Evolutionary conservation across 129 eudicot species (phyloP).

Genomic region (Saussurea involucrata): DNA sequence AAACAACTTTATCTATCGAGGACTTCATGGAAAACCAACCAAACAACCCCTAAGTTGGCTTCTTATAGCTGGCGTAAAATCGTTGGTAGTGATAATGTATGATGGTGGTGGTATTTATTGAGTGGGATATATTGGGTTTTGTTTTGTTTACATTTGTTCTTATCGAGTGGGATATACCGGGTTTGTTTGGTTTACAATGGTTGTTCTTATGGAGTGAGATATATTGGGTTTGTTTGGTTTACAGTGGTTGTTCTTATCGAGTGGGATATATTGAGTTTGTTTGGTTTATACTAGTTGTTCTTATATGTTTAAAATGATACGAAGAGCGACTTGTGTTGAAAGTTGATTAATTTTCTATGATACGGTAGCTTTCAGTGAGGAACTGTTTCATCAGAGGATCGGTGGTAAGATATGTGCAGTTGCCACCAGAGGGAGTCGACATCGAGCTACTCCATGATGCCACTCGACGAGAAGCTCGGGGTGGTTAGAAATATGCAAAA

Average conservation of each 20-base stretch:
- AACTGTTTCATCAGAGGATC: slow-evolving; percentile 99
- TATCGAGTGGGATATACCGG: not conserved
- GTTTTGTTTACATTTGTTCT: not conserved
- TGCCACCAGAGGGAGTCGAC: slow-evolving; percentile 98
- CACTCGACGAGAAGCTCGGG: slow-evolving; percentile 98
- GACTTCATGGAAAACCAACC: no score
- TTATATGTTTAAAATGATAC: not conserved
- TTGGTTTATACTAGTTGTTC: not conserved
- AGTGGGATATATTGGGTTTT: not conserved
- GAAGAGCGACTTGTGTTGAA: no score
- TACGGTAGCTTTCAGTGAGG: slow-evolving; percentile 80
- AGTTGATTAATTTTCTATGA: not conserved
- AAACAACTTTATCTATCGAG: no score
- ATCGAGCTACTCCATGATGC: slow-evolving; percentile 97
- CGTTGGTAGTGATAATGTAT: not conserved
- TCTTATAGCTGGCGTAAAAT: not conserved
- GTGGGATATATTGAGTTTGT: not conserved
- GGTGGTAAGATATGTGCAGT: slow-evolving; percentile 92
- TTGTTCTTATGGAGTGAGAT: not conserved
- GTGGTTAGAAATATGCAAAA: slow-evolving; percentile 46
- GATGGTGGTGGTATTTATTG: not conserved
- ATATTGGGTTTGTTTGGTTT: not conserved
- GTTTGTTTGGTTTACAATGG: not conserved
- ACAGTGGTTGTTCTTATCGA: not conserved
- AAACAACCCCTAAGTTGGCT: not conserved